Conservation (phyloP, 192 early-diverging fungal species). For the Dispira simplex region DNA sequence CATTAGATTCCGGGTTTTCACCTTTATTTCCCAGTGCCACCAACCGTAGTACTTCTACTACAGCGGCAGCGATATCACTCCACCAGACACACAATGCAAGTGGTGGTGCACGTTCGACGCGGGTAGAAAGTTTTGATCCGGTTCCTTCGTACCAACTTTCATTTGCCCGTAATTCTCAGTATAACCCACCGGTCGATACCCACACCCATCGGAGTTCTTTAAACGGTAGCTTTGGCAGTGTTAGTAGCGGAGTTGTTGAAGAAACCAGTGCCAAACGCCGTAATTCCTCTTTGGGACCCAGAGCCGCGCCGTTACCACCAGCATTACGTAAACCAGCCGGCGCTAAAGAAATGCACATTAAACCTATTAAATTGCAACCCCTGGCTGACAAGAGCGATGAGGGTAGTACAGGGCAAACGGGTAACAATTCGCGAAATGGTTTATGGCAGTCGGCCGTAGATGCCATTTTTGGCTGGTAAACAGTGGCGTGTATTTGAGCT, state of each 20-base stretch:
- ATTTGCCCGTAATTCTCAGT: background rate
- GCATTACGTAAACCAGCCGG: background rate
- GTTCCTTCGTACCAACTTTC: no score
- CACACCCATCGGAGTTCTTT: background rate
- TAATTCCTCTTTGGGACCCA: background rate
- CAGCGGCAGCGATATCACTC: no score
- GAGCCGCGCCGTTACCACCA: background rate
- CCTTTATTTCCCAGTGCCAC: no score
- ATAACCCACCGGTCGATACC: background rate
- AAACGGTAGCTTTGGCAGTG: background rate
- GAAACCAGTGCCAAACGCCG: background rate
- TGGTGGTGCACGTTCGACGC: no score
- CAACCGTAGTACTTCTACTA: no score
- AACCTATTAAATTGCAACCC: background rate
- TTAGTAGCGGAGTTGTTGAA: background rate
- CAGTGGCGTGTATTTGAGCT: no score
- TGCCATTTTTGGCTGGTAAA: conserved; percentile 11
- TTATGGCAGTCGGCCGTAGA: conserved; percentile 6
- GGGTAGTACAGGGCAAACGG: background rate
- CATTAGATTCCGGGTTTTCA: no score
- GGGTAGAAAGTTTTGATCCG: no score
- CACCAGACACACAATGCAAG: no score
- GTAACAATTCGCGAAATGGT: background rate
- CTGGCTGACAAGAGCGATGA: background rate
- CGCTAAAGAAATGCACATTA: background rate